phyloP scores from a whole-genome alignment of 306 rosid species.

The Cucumis sativus region Cucumber_9930_V3 NC_026657.2:30005501-30006000 shows the following conservation, averaged over 20 bases:
- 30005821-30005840: neutral
- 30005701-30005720: neutral
- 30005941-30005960: too few relatives aligned
- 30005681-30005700: neutral
- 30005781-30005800: neutral
- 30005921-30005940: neutral
- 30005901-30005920: neutral
- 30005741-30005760: neutral
- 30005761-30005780: neutral
- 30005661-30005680: neutral
- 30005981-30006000: conserved; percentile 85
- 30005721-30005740: neutral
- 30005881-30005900: neutral
- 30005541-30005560: neutral
- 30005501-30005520: too few relatives aligned
- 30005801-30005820: neutral
- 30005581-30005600: neutral
- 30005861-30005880: neutral
- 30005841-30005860: neutral
- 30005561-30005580: neutral
- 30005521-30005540: neutral
- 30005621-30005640: neutral
- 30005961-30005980: neutral
- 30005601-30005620: neutral
- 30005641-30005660: neutral